Percentiles rank a stretch among this genome's conserved stretches.
These are phyloP conservation scores for Thielaviopsis euricoi DNA, from an alignment of 2,329 filamentous ascomycete genomes.

Conservation along the genomic window DNA sequence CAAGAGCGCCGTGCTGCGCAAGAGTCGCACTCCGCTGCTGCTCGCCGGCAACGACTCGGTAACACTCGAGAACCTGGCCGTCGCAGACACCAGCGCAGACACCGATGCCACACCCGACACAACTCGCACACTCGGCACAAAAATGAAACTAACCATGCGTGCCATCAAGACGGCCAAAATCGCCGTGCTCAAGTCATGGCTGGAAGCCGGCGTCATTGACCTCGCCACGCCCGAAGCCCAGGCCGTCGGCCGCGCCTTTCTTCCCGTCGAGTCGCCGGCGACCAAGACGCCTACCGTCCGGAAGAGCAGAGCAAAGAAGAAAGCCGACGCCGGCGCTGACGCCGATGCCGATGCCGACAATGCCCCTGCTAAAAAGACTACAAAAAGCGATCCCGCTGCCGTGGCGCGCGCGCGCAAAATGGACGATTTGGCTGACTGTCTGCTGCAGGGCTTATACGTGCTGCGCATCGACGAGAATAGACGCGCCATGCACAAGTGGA, in stretches of 20 bases:
- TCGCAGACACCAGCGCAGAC: background rate
- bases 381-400: background rate
- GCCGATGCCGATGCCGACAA: too few species aligned
- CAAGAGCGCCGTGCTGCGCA: background rate
- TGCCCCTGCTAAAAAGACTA: background rate
- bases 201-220: background rate
- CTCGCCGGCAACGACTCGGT: too few species aligned
- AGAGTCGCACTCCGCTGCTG: background rate
- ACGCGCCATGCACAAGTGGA: background rate
- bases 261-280: background rate
- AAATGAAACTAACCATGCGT: background rate
- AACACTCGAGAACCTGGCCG: background rate
- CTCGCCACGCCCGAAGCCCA: constrained; percentile 1
- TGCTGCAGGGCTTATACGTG: constrained; percentile 4
- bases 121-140: too few species aligned
- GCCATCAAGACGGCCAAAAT: constrained; percentile 5
- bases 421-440: constrained; percentile 7
- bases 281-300: background rate
- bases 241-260: background rate
- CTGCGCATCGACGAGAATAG: constrained; percentile 6
- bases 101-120: too few species aligned
- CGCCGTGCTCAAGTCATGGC: constrained; percentile 2
- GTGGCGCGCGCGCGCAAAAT: background rate
- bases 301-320: too few species aligned
- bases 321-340: too few species aligned